These are phyloP conservation scores for Lodderomyces elongisporus DNA, from an alignment of 1,139 yeast species.

Conservation along the genomic window DNA sequence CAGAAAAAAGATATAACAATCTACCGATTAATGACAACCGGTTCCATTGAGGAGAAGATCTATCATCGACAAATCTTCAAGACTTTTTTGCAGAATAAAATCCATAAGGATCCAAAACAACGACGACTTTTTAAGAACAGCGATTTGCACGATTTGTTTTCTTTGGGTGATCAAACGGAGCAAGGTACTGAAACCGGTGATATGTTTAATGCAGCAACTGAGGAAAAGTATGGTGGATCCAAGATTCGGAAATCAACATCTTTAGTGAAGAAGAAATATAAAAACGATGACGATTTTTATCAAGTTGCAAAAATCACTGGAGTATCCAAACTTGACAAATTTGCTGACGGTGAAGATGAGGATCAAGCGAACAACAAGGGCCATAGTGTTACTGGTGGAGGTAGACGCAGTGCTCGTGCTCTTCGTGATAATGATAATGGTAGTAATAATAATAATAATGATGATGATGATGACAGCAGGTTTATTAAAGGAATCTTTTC, in stretches of 20 bases:
- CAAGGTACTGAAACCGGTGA: conserved; percentile 63
- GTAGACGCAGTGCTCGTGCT: background rate
- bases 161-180: conserved; percentile 72
- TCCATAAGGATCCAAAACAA: conserved; percentile 92
- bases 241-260: conserved; percentile 22
- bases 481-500: conserved; percentile 74
- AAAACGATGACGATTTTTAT: conserved; percentile 51
- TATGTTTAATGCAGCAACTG: conserved; percentile 53
- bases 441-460: too few relatives aligned
- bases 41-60: conserved; percentile 93
- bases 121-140: conserved; percentile 86
- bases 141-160: conserved; percentile 84
- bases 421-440: too few relatives aligned
- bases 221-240: conserved; percentile 29
- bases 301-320: conserved; percentile 52
- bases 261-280: conserved; percentile 22
- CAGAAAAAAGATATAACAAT: conserved; percentile 93
- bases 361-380: conserved; percentile 14
- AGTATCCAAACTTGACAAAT: conserved; percentile 48
- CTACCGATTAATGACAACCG: conserved; percentile 88
- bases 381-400: background rate
- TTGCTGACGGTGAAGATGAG: conserved; percentile 27
- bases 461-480: conserved; percentile 41
- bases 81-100: conserved; percentile 88
- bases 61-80: conserved; percentile 96